A percentile compares a stretch with the other conserved stretches of the same genome.
These are phyloP conservation scores for Hypoxylon rubiginosum DNA, from an alignment of 2,329 filamentous ascomycete genomes.

Conservation along the genomic window DNA sequence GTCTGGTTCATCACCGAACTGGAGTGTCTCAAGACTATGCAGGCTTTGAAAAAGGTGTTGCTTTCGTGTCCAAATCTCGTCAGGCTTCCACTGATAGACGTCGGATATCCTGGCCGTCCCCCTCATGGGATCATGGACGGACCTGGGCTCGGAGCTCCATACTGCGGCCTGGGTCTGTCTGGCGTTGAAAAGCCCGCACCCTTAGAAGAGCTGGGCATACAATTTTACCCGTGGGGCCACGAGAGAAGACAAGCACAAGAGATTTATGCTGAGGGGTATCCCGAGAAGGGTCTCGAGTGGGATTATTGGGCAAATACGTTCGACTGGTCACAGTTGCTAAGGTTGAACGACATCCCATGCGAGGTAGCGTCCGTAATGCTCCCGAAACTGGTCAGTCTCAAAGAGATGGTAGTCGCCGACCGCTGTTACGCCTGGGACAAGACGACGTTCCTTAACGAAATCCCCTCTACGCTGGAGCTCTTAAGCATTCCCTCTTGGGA, in stretches of 20 bases:
- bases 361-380: not conserved
- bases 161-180: constrained; percentile 8
- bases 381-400: constrained; percentile 1
- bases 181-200: constrained; percentile 1
- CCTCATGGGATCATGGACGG: not conserved
- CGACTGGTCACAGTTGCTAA: constrained; percentile 2
- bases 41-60: not conserved
- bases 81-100: not conserved
- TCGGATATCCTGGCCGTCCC: not conserved
- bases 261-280: constrained; percentile 1
- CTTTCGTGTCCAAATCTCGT: not conserved
- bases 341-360: not conserved
- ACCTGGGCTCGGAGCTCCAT: not conserved
- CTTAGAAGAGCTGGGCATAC: constrained; percentile 1
- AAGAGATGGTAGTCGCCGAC: not conserved
- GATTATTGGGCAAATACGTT: constrained; percentile 10
- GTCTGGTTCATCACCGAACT: not conserved
- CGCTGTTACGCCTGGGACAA: not conserved
- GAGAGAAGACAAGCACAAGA: not conserved
- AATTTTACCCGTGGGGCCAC: not conserved
- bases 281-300: constrained; percentile 1
- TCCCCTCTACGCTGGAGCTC: constrained; percentile 2
- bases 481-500: not conserved
- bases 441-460: not conserved
- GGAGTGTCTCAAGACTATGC: constrained; percentile 3